These are phyloP conservation scores for Tolypocladium sp. DNA, from an alignment of 2,329 filamentous ascomycete species.

Conservation along the genomic window DNA sequence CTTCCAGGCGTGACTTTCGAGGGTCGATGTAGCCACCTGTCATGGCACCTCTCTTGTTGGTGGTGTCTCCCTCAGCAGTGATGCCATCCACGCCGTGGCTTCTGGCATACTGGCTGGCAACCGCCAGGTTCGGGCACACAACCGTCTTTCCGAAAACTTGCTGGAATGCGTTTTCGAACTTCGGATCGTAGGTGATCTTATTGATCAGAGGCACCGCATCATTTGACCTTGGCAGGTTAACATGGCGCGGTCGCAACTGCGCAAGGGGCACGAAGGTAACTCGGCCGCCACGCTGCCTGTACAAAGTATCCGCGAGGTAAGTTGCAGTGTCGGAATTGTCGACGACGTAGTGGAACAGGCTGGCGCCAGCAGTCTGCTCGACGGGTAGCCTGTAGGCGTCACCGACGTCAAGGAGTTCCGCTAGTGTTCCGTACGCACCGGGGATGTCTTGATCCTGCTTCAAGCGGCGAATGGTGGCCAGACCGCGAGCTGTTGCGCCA, in stretches of 20 bases:
- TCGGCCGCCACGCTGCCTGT: slow-evolving; percentile 71
- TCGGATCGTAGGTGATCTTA: slow-evolving; percentile 70
- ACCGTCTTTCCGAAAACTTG: slow-evolving; percentile 96
- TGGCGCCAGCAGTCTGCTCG: slow-evolving; percentile 86
- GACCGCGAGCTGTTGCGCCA: slow-evolving; percentile 72
- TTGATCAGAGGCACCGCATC: slow-evolving; percentile 82
- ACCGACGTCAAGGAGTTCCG: slow-evolving; percentile 81
- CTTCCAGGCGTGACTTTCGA: slow-evolving; percentile 76
- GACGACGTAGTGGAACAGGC: slow-evolving; percentile 92
- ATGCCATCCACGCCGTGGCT: slow-evolving; percentile 90
- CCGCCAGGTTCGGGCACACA: slow-evolving; percentile 79
- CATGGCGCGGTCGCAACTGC: slow-evolving; percentile 59
- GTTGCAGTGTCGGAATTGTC: slow-evolving; percentile 86
- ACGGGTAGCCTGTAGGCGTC: slow-evolving; percentile 82
- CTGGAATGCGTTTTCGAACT: slow-evolving; percentile 77
- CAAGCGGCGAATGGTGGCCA: slow-evolving; percentile 78
- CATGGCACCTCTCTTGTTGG: slow-evolving; percentile 90
- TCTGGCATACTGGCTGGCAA: slow-evolving; percentile 84
- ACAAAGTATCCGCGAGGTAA: slow-evolving; percentile 68
- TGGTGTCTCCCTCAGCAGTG: slow-evolving; percentile 87
- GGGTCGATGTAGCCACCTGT: slow-evolving; percentile 91
- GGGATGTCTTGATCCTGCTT: slow-evolving; percentile 71
- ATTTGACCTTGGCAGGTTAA: slow-evolving; percentile 73
- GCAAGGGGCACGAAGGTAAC: slow-evolving; percentile 94
- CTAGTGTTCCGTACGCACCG: slow-evolving; percentile 85